A percentile compares a stretch with the other conserved stretches of the same genome.
phyloP scores from a whole-genome alignment of 495 filamentous ascomycete genomes.

The Niebla homalea region DNA sequence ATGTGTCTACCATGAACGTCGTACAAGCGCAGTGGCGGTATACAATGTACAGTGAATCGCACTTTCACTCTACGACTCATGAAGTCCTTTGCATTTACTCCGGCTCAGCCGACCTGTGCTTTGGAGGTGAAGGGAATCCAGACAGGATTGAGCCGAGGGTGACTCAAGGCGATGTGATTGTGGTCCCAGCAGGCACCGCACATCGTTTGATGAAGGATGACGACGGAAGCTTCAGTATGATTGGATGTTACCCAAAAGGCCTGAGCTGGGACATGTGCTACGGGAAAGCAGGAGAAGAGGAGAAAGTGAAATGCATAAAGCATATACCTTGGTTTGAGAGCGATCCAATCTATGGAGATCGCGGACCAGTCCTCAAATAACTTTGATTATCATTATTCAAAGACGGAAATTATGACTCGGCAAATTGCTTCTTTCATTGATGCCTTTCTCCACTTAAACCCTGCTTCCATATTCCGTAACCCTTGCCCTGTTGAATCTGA shows the following conservation, averaged over 20 bases:
- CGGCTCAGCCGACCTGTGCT: constrained; percentile 49
- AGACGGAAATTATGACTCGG: too few species aligned
- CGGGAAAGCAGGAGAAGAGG: constrained; percentile 40
- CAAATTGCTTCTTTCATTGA: too few species aligned
- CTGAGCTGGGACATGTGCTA: constrained; percentile 60
- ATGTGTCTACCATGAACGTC: constrained; percentile 36
- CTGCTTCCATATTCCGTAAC: too few species aligned
- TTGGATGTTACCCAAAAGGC: constrained; percentile 48
- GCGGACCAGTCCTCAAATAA: constrained; percentile 33
- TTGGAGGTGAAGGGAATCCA: constrained; percentile 52
- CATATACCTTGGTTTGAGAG: constrained; percentile 40
- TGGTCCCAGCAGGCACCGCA: constrained; percentile 53
- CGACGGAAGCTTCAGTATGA: constrained; percentile 45
- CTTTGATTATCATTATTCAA: too few species aligned
- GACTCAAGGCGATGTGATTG: constrained; percentile 46
- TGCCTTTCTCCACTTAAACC: too few species aligned
- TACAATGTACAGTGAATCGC: constrained; percentile 50
- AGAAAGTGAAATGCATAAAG: constrained; percentile 33
- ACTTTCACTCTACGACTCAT: constrained; percentile 55
- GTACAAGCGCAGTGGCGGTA: constrained; percentile 53
- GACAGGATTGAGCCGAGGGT: constrained; percentile 41
- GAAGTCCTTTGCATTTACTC: constrained; percentile 48
- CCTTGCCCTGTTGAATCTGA: too few species aligned
- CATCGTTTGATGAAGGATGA: constrained; percentile 49
- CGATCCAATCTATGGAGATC: constrained; percentile 47